These are phyloP conservation scores for Penstemon barbatus DNA, from an alignment of 257 asterid species.

Conservation along the genomic window DNA sequence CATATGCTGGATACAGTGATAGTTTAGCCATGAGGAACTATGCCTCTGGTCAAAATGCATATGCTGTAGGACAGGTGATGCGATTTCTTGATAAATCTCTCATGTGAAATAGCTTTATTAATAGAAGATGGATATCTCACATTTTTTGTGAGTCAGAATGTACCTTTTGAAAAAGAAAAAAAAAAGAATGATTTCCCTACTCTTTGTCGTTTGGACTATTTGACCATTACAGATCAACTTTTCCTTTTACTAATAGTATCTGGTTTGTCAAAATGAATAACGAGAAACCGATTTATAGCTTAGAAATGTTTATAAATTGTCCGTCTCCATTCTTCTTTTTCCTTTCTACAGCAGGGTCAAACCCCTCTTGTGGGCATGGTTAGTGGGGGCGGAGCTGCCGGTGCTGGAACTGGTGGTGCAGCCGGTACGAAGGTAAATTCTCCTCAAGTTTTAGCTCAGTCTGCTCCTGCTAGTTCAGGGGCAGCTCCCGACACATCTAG, in stretches of 20 bases:
- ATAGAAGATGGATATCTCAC: conserved; percentile 1
- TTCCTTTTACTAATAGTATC: neutral
- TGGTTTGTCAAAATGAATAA: neutral
- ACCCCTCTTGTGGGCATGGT: conserved; percentile 47
- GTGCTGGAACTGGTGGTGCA: conserved; percentile 27
- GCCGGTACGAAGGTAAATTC: conserved; percentile 42
- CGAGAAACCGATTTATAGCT: neutral
- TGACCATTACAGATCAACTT: conserved; percentile 13
- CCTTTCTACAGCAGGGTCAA: conserved; percentile 45
- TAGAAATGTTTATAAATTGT: conserved; percentile 4
- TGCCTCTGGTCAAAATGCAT: conserved; percentile 54
- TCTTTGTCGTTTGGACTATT: neutral
- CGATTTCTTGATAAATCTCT: conserved; percentile 17
- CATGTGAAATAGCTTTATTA: conserved; percentile 11
- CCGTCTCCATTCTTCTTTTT: conserved; percentile 22
- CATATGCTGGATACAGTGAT: conserved; percentile 57
- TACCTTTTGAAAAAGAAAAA: neutral
- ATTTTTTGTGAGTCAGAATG: conserved; percentile 3
- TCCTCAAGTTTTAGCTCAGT: conserved; percentile 47
- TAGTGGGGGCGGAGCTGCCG: conserved; percentile 43
- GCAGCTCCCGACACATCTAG: conserved; percentile 49
- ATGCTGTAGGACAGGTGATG: conserved; percentile 73
- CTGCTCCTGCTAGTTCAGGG: conserved; percentile 44
- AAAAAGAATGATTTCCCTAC: neutral
- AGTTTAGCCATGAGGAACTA: conserved; percentile 51